phyloP scores from a whole-genome alignment of 495 filamentous ascomycete genomes.

The Oidiodendron maius region DNA sequence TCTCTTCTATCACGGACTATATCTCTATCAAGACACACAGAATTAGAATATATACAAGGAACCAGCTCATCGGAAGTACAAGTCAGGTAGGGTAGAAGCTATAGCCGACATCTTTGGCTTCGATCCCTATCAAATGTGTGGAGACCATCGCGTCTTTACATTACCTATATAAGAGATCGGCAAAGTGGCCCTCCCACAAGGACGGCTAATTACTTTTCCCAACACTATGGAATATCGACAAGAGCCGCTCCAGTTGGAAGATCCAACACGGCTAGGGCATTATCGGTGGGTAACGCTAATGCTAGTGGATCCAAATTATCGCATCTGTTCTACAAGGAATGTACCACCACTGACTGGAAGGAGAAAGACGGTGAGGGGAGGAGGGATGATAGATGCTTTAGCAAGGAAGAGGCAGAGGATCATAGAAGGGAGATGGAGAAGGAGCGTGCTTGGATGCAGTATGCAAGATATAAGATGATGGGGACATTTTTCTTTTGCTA shows the following conservation, averaged over 20 bases:
- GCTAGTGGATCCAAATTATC: slow-evolving; percentile 45
- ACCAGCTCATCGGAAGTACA: background rate
- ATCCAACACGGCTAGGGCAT: slow-evolving; percentile 44
- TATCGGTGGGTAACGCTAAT: slow-evolving; percentile 48
- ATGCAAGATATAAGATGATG: background rate
- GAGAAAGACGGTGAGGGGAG: too few relatives aligned
- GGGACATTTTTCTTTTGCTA: background rate
- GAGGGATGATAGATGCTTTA: background rate
- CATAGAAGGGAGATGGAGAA: background rate
- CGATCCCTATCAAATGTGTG: background rate
- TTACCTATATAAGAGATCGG: slow-evolving; percentile 25
- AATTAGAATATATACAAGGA: background rate
- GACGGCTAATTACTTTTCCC: slow-evolving; percentile 30
- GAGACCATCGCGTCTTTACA: background rate
- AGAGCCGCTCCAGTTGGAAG: slow-evolving; percentile 37
- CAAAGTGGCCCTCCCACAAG: slow-evolving; percentile 23
- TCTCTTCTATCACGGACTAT: background rate
- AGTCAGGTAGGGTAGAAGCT: background rate
- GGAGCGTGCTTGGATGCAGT: background rate
- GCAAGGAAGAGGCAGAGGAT: background rate
- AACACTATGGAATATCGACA: slow-evolving; percentile 46
- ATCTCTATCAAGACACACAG: background rate
- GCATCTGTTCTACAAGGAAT: slow-evolving; percentile 45
- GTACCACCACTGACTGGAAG: slow-evolving; percentile 53
- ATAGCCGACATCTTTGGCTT: background rate